phyloP scores from a whole-genome alignment of 768 basidiomycete genomes.

The Suillus sp. region DNA sequence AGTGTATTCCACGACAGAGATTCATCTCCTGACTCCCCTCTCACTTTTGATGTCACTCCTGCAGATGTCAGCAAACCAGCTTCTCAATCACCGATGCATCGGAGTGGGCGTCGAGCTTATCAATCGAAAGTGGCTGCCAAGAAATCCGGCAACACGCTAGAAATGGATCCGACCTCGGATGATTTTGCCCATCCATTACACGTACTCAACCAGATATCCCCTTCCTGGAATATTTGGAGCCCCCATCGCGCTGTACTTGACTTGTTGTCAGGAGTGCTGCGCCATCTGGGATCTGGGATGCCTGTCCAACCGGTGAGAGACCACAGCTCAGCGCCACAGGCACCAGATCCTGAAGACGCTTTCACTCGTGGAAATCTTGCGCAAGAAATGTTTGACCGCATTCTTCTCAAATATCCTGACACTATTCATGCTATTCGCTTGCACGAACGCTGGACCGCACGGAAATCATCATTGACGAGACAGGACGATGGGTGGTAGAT shows the following conservation, averaged over 20 bases:
- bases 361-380: slow-evolving; percentile 36
- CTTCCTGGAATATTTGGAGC: slow-evolving; percentile 65
- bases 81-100: slow-evolving; percentile 34
- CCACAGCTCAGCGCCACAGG: slow-evolving; percentile 23
- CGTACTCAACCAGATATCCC: slow-evolving; percentile 62
- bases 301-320: slow-evolving; percentile 45
- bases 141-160: slow-evolving; percentile 19
- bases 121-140: slow-evolving; percentile 24
- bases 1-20: slow-evolving; percentile 28
- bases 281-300: slow-evolving; percentile 52
- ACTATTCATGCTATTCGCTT: slow-evolving; percentile 37
- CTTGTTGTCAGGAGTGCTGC: slow-evolving; percentile 48
- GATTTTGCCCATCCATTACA: slow-evolving; percentile 64
- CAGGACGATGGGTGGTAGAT: slow-evolving; percentile 22
- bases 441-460: slow-evolving; percentile 37
- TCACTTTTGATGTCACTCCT: slow-evolving; percentile 37
- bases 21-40: slow-evolving; percentile 40
- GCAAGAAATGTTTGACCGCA: slow-evolving; percentile 42
- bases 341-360: slow-evolving; percentile 24
- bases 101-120: slow-evolving; percentile 27
- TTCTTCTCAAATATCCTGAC: slow-evolving; percentile 55
- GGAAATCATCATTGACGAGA: slow-evolving; percentile 20
- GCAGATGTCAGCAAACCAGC: slow-evolving; percentile 29
- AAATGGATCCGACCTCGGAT: slow-evolving; percentile 23
- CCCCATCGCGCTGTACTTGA: slow-evolving; percentile 56